Base-by-base conservation (phyloP, 257 asterid genomes). In the Nicotiana benthamiana region DNA sequence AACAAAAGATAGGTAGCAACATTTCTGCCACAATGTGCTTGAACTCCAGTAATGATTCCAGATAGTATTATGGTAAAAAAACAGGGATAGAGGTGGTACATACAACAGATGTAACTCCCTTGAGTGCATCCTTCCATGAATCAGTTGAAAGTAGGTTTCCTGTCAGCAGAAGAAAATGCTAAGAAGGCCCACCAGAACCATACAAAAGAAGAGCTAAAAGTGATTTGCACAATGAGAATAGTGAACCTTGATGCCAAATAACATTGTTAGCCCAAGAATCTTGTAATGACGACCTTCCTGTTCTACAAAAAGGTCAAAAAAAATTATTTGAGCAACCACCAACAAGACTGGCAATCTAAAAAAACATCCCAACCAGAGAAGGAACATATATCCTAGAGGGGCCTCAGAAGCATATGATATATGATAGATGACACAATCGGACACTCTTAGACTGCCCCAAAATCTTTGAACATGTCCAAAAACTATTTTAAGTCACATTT, bases 61-160 rank as follows among this genome's bases (percentile, higher is more conserved):
- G n/a, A 70, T 57, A 46, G 22, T 18, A 3, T 51, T 9, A 62
- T 24, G n/a, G 53, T 75, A 84, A 83, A 80, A 80, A 66, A 24
- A 3, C 79, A 48, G 24, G 79, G 61, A 2, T 48, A 74, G 24
- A 74, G 16, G 82, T 52, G 75, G 80, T 82, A 90, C 98, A 60
- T 89, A 95, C 99, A 82, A 95, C 82, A 82, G 99, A 92, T 68
- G 97, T 93, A 66, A 93, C 98, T 88, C 98, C 99, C 83, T 93
- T 89, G 87, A 95, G 89, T 20, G 89, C 97, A 85, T 93, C 97
- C 91, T 93, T 93, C 98, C 93, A 93, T 20, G 98, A 93, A 68
- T 93, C 93, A 16, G 89, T 82, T 16, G 92, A 88, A 74, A 93
- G 91, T 48, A 95, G 97, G 88, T 95, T 88, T 84, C 99, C 98